Evolutionary conservation across 2,329 filamentous ascomycete species (phyloP).

Genomic region (Cyclaneusma minus): DNA sequence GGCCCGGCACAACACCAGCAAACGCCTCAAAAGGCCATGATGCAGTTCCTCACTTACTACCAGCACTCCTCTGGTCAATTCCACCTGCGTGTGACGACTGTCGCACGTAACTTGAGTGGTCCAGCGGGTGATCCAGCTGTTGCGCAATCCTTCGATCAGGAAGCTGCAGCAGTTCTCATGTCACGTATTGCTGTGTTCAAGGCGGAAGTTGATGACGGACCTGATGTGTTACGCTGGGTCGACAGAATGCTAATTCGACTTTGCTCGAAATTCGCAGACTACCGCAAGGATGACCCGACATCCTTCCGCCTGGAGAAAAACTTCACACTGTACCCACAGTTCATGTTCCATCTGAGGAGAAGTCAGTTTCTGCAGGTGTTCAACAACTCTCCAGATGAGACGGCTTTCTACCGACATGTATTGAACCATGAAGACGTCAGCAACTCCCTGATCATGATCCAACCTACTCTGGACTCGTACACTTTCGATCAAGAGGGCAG

Average conservation of each 20-base stretch:
- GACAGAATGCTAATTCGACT: slow-evolving; percentile 95
- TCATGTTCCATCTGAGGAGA: slow-evolving; percentile 97
- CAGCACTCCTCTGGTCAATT: slow-evolving; percentile 95
- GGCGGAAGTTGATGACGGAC: slow-evolving; percentile 93
- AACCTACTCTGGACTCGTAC: slow-evolving; percentile 93
- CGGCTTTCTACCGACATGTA: slow-evolving; percentile 95
- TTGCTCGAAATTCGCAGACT: slow-evolving; percentile 93
- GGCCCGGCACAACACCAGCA: slow-evolving; percentile 75
- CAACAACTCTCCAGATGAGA: slow-evolving; percentile 98
- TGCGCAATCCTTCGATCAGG: slow-evolving; percentile 94
- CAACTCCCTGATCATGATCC: slow-evolving; percentile 97
- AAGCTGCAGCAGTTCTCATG: slow-evolving; percentile 95
- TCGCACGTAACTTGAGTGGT: slow-evolving; percentile 79
- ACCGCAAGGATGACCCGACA: slow-evolving; percentile 92
- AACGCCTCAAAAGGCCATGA: slow-evolving; percentile 80
- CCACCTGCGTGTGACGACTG: slow-evolving; percentile 88
- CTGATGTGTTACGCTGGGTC: slow-evolving; percentile 96
- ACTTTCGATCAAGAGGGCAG: slow-evolving; percentile 91
- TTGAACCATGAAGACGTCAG: slow-evolving; percentile 94
- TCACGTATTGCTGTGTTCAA: slow-evolving; percentile 99
- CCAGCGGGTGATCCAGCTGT: slow-evolving; percentile 89
- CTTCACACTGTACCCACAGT: slow-evolving; percentile 96
- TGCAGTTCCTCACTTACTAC: slow-evolving; percentile 98
- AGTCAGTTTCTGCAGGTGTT: slow-evolving; percentile 98
- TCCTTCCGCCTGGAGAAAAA: slow-evolving; percentile 97